Evolutionary conservation across 768 basidiomycete species (phyloP).

Genomic region (Lyophyllum semitale): DNA sequence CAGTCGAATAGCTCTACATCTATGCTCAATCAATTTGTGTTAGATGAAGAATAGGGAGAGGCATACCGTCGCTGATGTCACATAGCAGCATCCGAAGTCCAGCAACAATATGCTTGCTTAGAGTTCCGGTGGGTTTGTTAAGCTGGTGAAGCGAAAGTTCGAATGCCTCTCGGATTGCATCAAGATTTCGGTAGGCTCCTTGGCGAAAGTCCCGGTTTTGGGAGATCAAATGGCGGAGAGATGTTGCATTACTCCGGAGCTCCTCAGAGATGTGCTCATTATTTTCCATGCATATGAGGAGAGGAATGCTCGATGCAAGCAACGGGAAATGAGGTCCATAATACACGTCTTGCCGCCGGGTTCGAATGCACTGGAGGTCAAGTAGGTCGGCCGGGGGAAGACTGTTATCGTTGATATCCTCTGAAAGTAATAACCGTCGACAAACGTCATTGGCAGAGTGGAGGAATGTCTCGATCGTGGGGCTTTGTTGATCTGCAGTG

Average conservation of each 20-base stretch:
- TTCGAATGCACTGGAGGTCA: constrained; percentile 69
- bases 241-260: constrained; percentile 48
- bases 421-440: constrained; percentile 56
- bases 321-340: constrained; percentile 63
- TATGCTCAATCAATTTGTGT: constrained; percentile 11
- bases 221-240: constrained; percentile 61
- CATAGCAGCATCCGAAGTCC: constrained; percentile 69
- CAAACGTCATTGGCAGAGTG: constrained; percentile 66
- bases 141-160: constrained; percentile 59
- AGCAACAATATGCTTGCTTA: constrained; percentile 64
- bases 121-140: constrained; percentile 43
- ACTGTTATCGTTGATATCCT: constrained; percentile 42
- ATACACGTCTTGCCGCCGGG: constrained; percentile 70
- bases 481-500: constrained; percentile 34
- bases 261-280: constrained; percentile 52
- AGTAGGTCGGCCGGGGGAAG: constrained; percentile 52
- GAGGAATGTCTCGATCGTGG: constrained; percentile 52
- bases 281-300: constrained; percentile 71
- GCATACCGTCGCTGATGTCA: constrained; percentile 60
- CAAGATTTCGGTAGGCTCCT: constrained; percentile 75
- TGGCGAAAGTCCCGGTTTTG: constrained; percentile 69
- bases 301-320: constrained; percentile 65
- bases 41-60: background rate
- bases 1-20: constrained; percentile 58
- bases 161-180: constrained; percentile 68